Base-by-base conservation (phyloP, 2,329 filamentous ascomycete species). In the Aspergillus pseudoviridinutans region DNA sequence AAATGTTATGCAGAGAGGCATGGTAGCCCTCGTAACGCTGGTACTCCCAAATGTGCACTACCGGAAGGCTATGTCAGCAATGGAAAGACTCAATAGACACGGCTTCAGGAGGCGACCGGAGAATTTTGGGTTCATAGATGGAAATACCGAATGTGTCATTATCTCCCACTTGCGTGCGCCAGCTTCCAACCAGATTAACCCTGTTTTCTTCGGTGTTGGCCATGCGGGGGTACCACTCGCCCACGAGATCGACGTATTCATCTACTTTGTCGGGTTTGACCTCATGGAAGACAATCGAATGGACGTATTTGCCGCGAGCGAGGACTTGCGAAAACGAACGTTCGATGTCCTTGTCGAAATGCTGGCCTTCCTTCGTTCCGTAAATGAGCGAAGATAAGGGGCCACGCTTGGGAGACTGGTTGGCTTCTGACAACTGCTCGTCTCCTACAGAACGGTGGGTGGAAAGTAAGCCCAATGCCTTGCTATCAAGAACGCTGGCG, bases 41-140 rank as follows among this genome's bases (percentile, higher is more conserved):
- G 76, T 99, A 99, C 76, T 99, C 94, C 94, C 94, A 99, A 70
- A 99, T 99, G 74, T 99, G 94, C 52, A 99, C 94, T 97, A 67
- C 53, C 32, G 27, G n/a, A 51, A 42, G 20, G 51, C 25, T 38
- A n/a, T 54, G 76, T 69, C 22, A 47, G 44, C 44, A 24, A 12
- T 5, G n/a, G 22, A 9, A 77, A 72, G 64, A 63, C 52, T 62
- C 22, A 20, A 17, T 49, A 28, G n/a, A 28, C 20, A 58, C 22
- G 41, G 22, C 20, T 17, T 2, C 24, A 50, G 32, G 41, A 42
- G 44, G 42, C 22, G n/a, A 44, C 56, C 32, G 49, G 35, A 38
- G 32, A 32, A 25, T 50, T 6, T 6, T 5, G 44, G 32, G 44
- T 25, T 24, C 44, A 47, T 46, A n/a, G 38, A 46, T 22, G 59